Evolutionary conservation across 495 filamentous ascomycete genomes (phyloP), one percentile per base, ranked within the genome.

Genomic region (Talaromyces wortmannii): DNA sequence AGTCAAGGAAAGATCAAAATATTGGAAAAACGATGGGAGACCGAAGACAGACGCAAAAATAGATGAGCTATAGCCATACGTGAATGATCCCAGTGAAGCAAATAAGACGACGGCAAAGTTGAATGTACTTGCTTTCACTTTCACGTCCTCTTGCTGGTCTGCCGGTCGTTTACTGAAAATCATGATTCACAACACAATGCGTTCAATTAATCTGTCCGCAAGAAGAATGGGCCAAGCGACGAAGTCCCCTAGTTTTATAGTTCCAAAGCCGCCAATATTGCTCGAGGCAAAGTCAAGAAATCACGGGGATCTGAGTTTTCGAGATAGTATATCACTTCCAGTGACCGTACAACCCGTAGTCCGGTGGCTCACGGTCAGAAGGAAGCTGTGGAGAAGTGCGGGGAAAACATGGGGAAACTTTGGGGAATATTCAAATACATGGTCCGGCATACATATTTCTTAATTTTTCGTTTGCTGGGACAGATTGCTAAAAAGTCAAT

Each of bases 31-130:
- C 5, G 57, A 59, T 1, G 57, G 57, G 3, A 59, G 51, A 7
- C 56, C 59, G 29, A 59, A 42, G 6, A 61, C 57, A 11, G 51
- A 13, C 13, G 57, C 59, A 15, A 56, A 56, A 47, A 61, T 61
- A 6, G 59, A 52, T 17, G 51, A 55, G 56, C 58, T 61, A 52
- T 44, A 61, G n/a, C 59, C 59, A 47, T 61, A 61, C 7, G 59
- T 59, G 29, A 61, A 47, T 12, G 59, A 61, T 2, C 59, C 59
- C 6, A 61, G 42, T 31, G 57, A 32, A 5, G 55, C 59, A 32
- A 61, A 48, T 12, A 61, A 59, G 42, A 59, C 57, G 30, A 61
- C 32, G 13, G 55, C n/a, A 40, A 59, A 55, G 32, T 61, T 61
- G 40, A 48, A 42, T 6, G 33, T 12, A 12, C 12, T 36, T 36